Percentiles rank a stretch among this genome's conserved stretches.
phyloP scores from a whole-genome alignment of 495 filamentous ascomycete genomes.

The Aspergillus nidulans region DNA sequence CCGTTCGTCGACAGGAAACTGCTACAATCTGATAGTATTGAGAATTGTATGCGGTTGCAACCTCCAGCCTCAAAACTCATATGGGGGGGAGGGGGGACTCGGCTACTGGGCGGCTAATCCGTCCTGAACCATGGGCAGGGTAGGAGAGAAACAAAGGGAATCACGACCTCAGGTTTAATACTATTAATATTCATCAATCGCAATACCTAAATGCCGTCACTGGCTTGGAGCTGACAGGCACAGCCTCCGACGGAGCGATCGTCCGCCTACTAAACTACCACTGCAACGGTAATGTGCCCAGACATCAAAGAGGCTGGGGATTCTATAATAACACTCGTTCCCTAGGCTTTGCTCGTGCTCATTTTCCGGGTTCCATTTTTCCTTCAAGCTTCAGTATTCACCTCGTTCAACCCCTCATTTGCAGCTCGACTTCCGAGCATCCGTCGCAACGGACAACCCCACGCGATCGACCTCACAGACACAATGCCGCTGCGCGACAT shows the following conservation, averaged over 20 bases:
- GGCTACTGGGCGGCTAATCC: slow-evolving; percentile 12
- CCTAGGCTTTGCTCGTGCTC: not conserved
- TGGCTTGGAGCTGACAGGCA: slow-evolving; percentile 11
- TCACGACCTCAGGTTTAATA: not conserved
- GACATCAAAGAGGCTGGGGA: not conserved
- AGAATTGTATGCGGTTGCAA: not conserved
- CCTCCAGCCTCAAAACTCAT: not conserved
- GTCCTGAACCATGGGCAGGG: slow-evolving; percentile 9
- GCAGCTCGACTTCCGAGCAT: not conserved
- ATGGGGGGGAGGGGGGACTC: too few relatives aligned
- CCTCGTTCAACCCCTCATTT: not conserved
- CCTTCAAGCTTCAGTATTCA: too few relatives aligned
- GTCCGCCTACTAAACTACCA: not conserved
- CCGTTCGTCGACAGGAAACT: not conserved
- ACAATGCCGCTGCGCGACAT: slow-evolving; percentile 71
- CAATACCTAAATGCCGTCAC: not conserved
- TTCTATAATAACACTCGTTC: not conserved
- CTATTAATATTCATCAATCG: slow-evolving; percentile 11
- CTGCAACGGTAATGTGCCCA: slow-evolving; percentile 1
- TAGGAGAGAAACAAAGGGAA: not conserved
- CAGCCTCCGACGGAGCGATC: slow-evolving; percentile 8
- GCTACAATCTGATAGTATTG: not conserved
- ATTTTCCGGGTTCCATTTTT: not conserved
- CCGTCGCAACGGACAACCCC: slow-evolving; percentile 3
- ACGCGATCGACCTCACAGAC: slow-evolving; percentile 12